Evolutionary conservation across 2,329 filamentous ascomycete genomes (phyloP).

Genomic region (Lasiodiplodia citricola): DNA sequence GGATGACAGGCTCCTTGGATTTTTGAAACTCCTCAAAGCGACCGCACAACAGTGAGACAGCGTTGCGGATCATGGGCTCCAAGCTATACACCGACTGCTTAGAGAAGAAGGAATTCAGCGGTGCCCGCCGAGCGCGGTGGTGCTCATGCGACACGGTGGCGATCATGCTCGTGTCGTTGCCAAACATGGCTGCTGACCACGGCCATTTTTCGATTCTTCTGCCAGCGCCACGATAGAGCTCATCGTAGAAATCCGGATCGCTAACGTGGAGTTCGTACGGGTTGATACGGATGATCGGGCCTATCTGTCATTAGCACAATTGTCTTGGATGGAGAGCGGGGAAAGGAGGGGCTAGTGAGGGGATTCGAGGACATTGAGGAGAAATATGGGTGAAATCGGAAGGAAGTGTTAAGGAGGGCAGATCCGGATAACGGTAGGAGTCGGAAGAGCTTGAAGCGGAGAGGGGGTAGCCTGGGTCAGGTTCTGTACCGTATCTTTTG

Average conservation of each 20-base stretch:
- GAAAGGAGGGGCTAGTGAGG: background rate
- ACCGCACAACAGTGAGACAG: constrained; percentile 33
- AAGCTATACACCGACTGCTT: constrained; percentile 33
- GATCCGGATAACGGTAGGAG: constrained; percentile 1
- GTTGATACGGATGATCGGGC: constrained; percentile 42
- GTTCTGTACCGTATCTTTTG: constrained; percentile 31
- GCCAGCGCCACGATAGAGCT: constrained; percentile 12
- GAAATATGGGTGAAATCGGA: constrained; percentile 8
- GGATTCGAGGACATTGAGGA: background rate
- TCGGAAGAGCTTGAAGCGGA: background rate
- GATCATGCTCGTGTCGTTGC: constrained; percentile 22
- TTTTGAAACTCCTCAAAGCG: constrained; percentile 23
- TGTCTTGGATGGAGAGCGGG: background rate
- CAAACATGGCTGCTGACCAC: constrained; percentile 31
- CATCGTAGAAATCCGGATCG: constrained; percentile 35
- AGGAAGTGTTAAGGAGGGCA: background rate
- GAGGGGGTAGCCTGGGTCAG: background rate
- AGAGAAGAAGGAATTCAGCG: constrained; percentile 36
- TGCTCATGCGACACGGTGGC: constrained; percentile 32
- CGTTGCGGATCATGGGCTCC: constrained; percentile 31
- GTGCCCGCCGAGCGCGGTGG: constrained; percentile 32
- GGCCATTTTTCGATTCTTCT: constrained; percentile 28
- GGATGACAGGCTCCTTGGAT: constrained; percentile 18
- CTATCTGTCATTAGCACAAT: constrained; percentile 9
- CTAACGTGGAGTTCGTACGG: constrained; percentile 39